Evolutionary conservation across 2,329 filamentous ascomycete species (phyloP).

Genomic region (Fusarium goolgardi): DNA sequence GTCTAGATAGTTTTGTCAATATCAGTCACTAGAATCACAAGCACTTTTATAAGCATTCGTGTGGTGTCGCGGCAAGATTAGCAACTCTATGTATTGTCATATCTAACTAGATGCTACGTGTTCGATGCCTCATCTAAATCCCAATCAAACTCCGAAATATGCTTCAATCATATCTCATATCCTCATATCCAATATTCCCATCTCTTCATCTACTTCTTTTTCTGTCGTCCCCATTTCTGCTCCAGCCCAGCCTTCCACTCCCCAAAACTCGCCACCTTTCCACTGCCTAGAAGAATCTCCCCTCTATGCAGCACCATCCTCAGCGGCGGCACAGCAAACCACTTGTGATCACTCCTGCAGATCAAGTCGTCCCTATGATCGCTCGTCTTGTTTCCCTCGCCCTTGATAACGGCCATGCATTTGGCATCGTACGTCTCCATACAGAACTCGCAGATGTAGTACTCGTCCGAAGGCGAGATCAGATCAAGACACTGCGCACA

Average conservation of each 20-base stretch:
- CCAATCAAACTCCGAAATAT: constrained; percentile 17
- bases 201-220: neutral
- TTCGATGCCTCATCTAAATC: constrained; percentile 4
- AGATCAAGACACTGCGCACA: constrained; percentile 56
- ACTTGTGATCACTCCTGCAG: constrained; percentile 54
- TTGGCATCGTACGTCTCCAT: constrained; percentile 55
- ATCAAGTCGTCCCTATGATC: constrained; percentile 48
- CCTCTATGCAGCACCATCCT: constrained; percentile 52
- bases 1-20: neutral
- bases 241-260: constrained; percentile 54
- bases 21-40: neutral
- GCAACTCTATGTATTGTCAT: neutral
- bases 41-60: neutral
- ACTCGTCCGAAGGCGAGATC: constrained; percentile 49
- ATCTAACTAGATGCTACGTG: neutral
- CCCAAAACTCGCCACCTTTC: constrained; percentile 48
- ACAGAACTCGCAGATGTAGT: constrained; percentile 54
- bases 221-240: constrained; percentile 45
- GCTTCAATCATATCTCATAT: constrained; percentile 18
- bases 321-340: constrained; percentile 55
- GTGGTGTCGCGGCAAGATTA: neutral
- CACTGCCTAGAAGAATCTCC: constrained; percentile 53
- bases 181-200: neutral
- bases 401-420: constrained; percentile 51
- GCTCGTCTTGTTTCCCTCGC: constrained; percentile 47